These are phyloP conservation scores for Aspergillus uvarum DNA, from an alignment of 2,329 filamentous ascomycete genomes.

Conservation along the genomic window DNA sequence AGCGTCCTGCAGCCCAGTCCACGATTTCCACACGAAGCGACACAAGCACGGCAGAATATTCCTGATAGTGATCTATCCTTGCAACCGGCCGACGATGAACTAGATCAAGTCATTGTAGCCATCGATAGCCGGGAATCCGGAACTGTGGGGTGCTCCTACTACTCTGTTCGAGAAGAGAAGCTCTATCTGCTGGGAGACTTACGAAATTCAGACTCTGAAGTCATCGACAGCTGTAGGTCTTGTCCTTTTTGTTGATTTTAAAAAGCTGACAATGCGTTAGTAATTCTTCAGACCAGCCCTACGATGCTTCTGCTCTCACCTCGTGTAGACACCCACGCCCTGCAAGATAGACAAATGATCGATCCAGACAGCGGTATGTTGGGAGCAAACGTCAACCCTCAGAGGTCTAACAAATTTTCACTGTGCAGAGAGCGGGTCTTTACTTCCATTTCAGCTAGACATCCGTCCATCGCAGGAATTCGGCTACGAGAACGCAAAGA, in stretches of 20 bases:
- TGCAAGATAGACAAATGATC: conserved; percentile 43
- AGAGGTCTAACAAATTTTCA: not conserved
- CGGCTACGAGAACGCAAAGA: conserved; percentile 63
- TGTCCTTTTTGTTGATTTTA: conserved; percentile 16
- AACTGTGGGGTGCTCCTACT: conserved; percentile 81
- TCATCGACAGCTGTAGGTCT: conserved; percentile 58
- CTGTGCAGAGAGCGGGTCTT: conserved; percentile 48
- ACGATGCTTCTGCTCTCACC: conserved; percentile 60
- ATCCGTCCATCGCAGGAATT: conserved; percentile 72
- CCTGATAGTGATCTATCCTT: conserved; percentile 31
- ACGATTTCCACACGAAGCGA: conserved; percentile 8
- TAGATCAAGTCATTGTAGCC: conserved; percentile 75
- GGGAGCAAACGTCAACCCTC: not conserved
- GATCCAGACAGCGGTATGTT: conserved; percentile 41
- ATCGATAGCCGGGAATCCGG: conserved; percentile 70
- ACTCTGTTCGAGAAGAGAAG: conserved; percentile 66
- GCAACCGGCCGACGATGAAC: conserved; percentile 47
- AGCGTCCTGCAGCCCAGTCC: conserved; percentile 2
- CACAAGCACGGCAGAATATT: conserved; percentile 8
- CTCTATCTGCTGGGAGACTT: conserved; percentile 78
- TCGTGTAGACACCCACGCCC: conserved; percentile 51
- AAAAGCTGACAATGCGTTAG: conserved; percentile 39
- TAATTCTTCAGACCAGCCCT: conserved; percentile 62
- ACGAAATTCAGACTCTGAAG: conserved; percentile 64
- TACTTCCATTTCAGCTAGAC: conserved; percentile 63